These are phyloP conservation scores for Pythium sp. DNA, from an alignment of 352 stramenopile species.

Conservation along the genomic window DNA sequence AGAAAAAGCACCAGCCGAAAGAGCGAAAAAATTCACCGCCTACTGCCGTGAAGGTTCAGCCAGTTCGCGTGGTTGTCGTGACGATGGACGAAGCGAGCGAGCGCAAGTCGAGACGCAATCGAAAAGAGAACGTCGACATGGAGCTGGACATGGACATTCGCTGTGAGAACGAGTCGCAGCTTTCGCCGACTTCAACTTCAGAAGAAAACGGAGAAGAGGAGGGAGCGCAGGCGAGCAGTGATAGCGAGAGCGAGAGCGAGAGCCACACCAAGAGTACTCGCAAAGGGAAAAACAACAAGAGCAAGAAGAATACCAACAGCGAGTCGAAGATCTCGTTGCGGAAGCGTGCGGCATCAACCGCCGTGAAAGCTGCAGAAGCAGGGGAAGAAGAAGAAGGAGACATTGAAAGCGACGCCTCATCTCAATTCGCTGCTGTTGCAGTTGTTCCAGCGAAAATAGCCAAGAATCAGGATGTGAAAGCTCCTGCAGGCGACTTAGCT, in stretches of 20 bases:
- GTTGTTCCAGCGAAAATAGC: not conserved
- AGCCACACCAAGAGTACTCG: not conserved
- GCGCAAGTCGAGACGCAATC: conserved; percentile 28
- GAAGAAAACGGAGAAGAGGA: conserved; percentile 13
- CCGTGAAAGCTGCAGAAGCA: not conserved
- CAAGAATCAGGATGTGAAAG: not conserved
- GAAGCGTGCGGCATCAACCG: not conserved
- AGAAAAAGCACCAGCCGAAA: not conserved
- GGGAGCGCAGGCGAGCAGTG: conserved; percentile 14
- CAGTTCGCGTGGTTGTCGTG: conserved; percentile 44
- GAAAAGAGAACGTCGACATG: conserved; percentile 43
- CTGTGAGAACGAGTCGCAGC: conserved; percentile 16
- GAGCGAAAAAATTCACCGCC: not conserved
- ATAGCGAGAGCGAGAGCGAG: not conserved
- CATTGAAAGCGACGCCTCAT: not conserved
- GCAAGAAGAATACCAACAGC: not conserved
- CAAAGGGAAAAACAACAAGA: not conserved
- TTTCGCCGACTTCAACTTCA: conserved; percentile 3
- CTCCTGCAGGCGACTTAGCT: not conserved
- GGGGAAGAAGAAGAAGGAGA: not conserved
- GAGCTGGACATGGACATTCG: conserved; percentile 56
- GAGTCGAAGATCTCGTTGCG: not conserved
- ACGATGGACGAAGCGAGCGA: conserved; percentile 53
- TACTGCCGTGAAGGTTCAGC: not conserved
- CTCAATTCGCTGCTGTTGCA: not conserved